Base-by-base conservation (phyloP, 2,329 filamentous ascomycete genomes). In the Fonsecaea nubica region DNA sequence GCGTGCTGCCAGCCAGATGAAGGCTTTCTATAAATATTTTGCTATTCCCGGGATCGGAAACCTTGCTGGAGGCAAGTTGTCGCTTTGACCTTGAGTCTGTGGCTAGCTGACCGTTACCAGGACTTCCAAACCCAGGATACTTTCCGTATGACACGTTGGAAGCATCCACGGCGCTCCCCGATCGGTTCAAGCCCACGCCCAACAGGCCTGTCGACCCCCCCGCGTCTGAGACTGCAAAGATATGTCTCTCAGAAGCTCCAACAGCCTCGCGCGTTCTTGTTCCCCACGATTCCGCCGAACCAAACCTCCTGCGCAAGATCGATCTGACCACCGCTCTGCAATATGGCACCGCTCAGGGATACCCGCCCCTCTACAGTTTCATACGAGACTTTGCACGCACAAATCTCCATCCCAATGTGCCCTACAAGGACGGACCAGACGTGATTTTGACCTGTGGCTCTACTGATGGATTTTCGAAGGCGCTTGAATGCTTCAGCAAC, bases 81-180 rank as follows among this genome's bases (percentile, higher is more conserved):
- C 52, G 42, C 36, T 65, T 53, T 21, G 12, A 12, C 13, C n/a
- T 10, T 45, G 45, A 18, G 30, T n/a, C 12, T 58, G 33, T 59
- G 33, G 54, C 45, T n/a, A 40, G 21, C 53, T 53, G 32, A 45
- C 56, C 33, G 25, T 69, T 63, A 55, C 63, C 69, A 93, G 92
- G 92, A 67, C 86, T 96, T 25, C 93, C 93, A 15, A 90, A 95
- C 77, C 83, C 89, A 45, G 85, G 86, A 65, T 92, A 92, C 80
- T 97, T 97, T 75, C 93, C 93, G 8, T 97, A 91, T 78, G 93
- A 97, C 74, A 95, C 92, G 0, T 87, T 97, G 69, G 92, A 96
- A 79, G 92, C 93, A 48, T 88, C 90, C 71, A 87, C 90, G 68
- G 92, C 92, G 36, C 86, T 87, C 68, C 89, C 92, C 7, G 83